Base-by-base conservation (phyloP, 495 filamentous ascomycete genomes). In the Penicillium parvum region DNA sequence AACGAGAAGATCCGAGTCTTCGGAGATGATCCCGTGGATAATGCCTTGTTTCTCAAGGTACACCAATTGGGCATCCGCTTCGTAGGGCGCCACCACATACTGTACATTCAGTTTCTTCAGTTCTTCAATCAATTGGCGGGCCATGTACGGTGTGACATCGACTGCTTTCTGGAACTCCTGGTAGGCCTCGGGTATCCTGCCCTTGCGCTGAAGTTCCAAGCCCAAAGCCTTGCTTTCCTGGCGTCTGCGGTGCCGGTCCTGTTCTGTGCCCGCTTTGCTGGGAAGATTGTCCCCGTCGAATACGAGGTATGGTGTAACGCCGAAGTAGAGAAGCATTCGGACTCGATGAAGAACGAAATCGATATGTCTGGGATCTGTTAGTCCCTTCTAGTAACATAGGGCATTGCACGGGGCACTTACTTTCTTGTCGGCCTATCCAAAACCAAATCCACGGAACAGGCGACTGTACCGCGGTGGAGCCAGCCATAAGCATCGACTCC, bases 401-500 rank as follows among this genome's bases (percentile, higher is more conserved):
- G 9, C 6, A 39, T 11, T 7, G 41, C 37, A 23, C 21, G 4
- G 4, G 2, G 9, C 18, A 68, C 77, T 50, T 71, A 95, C 86
- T 89, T 95, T 38, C 77, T 80, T 4, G 89, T 96, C 14, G 88
- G 89, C 61, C 85, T 89, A 52, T 83, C 86, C 52, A 88, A 73
- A 20, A 90, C 94, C 33, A 99, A 74, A 46, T 97, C 94, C 48
- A 95, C 82, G 41, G 91, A 86, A 61, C 92, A 99, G 17, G 90
- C 75, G 37, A 94, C 80, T 17, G 90, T 87, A 21, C 91, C 94
- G 49, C 94, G 85, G 61, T 99, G 94, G 23, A 99, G 81, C 94
- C 94, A 99, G 58, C 90, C 92, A 73, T 99, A 99, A 43, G 85
- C 90, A 64, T 99, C 94, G 11, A 99, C 80, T 3, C 86, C 94